These are phyloP conservation scores for Meredithiella fracta DNA, from an alignment of 2,329 filamentous ascomycete species.

Conservation along the genomic window DNA sequence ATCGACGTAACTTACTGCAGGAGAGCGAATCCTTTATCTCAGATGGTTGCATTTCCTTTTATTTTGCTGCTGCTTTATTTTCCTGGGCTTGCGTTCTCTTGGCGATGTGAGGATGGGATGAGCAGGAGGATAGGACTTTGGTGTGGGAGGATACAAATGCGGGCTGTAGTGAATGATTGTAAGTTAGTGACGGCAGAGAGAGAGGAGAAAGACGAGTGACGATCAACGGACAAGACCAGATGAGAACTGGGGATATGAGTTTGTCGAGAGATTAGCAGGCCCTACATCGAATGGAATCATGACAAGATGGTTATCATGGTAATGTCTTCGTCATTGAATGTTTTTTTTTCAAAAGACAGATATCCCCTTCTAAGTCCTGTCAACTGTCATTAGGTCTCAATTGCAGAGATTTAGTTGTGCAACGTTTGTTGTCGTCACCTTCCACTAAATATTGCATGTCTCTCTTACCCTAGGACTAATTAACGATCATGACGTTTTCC, in stretches of 20 bases:
- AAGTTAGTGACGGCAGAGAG: neutral
- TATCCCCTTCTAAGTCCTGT: no score
- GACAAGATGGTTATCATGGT: neutral
- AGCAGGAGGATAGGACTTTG: neutral
- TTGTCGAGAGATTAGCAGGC: neutral
- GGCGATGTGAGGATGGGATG: no score
- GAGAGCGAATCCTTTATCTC: neutral
- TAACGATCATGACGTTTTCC: neutral
- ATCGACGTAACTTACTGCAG: no score
- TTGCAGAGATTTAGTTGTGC: neutral
- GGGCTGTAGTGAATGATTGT: neutral
- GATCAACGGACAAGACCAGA: neutral
- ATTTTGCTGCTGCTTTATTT: neutral
- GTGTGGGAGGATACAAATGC: neutral
- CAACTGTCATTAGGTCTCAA: no score
- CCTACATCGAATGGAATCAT: neutral
- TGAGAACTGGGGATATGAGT: neutral
- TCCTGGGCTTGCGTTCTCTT: neutral
- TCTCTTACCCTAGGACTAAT: neutral
- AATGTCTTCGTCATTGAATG: neutral
- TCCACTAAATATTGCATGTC: neutral
- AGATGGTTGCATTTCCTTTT: neutral
- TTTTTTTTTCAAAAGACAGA: no score
- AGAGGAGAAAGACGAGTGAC: neutral
- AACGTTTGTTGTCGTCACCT: neutral